Evolutionary conservation across 352 stramenopile genomes (phyloP).

Genomic region (Pseudoperonospora humuli): DNA sequence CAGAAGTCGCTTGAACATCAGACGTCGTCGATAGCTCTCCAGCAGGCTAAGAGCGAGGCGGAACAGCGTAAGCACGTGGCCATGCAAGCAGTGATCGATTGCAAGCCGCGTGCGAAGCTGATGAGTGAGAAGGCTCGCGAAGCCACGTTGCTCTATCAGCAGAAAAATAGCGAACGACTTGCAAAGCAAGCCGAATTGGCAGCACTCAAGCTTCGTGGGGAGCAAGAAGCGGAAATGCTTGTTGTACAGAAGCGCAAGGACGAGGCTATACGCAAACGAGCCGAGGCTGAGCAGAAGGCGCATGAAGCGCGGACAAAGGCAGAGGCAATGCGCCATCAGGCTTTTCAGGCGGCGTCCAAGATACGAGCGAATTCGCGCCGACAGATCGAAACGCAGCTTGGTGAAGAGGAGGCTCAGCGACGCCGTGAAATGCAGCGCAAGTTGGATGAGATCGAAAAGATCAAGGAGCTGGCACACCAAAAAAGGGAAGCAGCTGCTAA

Average conservation of each 20-base stretch:
- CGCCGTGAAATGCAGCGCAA: slow-evolving; percentile 31
- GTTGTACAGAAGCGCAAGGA: slow-evolving; percentile 52
- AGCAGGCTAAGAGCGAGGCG: slow-evolving; percentile 33
- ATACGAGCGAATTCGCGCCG: slow-evolving; percentile 53
- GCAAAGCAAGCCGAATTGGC: slow-evolving; percentile 46
- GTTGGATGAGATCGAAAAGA: slow-evolving; percentile 43
- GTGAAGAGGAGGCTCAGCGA: slow-evolving; percentile 49
- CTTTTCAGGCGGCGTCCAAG: slow-evolving; percentile 56
- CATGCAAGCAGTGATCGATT: slow-evolving; percentile 71
- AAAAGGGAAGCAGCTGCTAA: slow-evolving; percentile 38
- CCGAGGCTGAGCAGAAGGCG: slow-evolving; percentile 61
- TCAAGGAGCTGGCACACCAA: slow-evolving; percentile 34
- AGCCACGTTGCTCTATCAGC: slow-evolving; percentile 50
- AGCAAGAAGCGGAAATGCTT: slow-evolving; percentile 34
- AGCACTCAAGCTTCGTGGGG: slow-evolving; percentile 28
- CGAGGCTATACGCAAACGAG: slow-evolving; percentile 50
- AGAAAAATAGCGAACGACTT: slow-evolving; percentile 48
- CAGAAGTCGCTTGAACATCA: slow-evolving; percentile 24
- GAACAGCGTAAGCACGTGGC: slow-evolving; percentile 56
- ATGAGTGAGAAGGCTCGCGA: slow-evolving; percentile 57
- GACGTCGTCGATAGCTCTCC: slow-evolving; percentile 28
- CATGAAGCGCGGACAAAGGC: slow-evolving; percentile 48
- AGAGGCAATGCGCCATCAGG: slow-evolving; percentile 50
- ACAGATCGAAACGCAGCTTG: slow-evolving; percentile 61
- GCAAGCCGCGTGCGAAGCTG: slow-evolving; percentile 48